Evolutionary conservation across 768 basidiomycete genomes (phyloP).

Genomic region (Ramaria rubella): DNA sequence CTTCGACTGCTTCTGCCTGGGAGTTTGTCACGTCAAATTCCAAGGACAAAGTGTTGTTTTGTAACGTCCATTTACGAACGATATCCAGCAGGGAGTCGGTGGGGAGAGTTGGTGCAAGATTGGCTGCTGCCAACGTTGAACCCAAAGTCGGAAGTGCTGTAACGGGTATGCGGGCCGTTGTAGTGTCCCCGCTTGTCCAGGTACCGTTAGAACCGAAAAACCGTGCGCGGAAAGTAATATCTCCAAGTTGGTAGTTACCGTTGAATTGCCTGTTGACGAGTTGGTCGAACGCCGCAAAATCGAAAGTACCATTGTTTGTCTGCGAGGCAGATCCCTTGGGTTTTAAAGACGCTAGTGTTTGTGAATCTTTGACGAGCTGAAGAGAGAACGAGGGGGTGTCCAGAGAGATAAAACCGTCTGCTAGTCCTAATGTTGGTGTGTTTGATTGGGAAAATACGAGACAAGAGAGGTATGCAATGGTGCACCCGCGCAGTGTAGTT

Average conservation of each 20-base stretch:
- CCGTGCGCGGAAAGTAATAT: constrained; percentile 47
- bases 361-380: constrained; percentile 49
- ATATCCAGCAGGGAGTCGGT: constrained; percentile 39
- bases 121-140: constrained; percentile 41
- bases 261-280: constrained; percentile 43
- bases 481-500: too few species aligned
- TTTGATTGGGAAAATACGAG: too few species aligned
- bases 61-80: constrained; percentile 45
- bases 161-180: constrained; percentile 35
- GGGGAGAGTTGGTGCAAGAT: constrained; percentile 44
- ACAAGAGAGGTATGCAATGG: too few species aligned
- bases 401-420: constrained; percentile 42
- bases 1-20: constrained; percentile 41
- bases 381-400: constrained; percentile 39
- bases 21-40: constrained; percentile 46
- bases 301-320: constrained; percentile 28
- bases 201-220: constrained; percentile 33
- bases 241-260: constrained; percentile 48
- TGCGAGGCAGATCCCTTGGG: constrained; percentile 21
- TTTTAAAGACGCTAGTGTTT: constrained; percentile 47
- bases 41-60: constrained; percentile 36
- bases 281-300: constrained; percentile 47
- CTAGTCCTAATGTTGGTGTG: constrained; percentile 35
- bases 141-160: constrained; percentile 35
- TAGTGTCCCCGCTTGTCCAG: constrained; percentile 43